A percentile compares a stretch with the other conserved stretches of the same genome.
Conservation (phyloP, 345 rosid species). For the Murraya paniculata region DNA sequence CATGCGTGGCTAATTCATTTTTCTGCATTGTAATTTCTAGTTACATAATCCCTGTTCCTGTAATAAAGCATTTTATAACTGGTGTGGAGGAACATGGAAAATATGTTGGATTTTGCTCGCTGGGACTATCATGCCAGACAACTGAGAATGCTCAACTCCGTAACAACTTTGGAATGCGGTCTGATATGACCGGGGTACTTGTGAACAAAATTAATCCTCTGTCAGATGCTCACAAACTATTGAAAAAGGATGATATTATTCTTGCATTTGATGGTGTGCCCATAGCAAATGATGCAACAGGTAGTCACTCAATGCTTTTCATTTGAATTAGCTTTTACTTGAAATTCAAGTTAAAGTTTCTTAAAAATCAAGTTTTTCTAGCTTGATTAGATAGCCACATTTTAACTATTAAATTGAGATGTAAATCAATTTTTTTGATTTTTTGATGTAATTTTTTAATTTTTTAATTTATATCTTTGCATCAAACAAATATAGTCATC, state of each 20-base stretch:
- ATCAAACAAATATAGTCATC: too few relatives aligned
- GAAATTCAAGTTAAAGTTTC: neutral
- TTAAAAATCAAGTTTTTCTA: neutral
- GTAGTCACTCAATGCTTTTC: constrained; percentile 31
- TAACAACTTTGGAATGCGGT: constrained; percentile 50
- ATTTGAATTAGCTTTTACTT: neutral
- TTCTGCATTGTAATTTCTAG: constrained; percentile 38
- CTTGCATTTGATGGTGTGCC: constrained; percentile 75
- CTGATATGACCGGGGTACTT: constrained; percentile 80
- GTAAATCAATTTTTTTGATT: neutral
- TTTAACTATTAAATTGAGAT: neutral
- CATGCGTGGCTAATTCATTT: neutral
- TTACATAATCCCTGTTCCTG: constrained; percentile 83
- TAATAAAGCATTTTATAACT: constrained; percentile 71
- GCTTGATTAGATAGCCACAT: neutral
- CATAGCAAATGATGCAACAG: constrained; percentile 90
- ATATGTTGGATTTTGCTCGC: constrained; percentile 75
- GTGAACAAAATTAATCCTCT: constrained; percentile 80
- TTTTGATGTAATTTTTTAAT: too few relatives aligned
- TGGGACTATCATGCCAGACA: constrained; percentile 83
- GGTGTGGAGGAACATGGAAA: constrained; percentile 71
- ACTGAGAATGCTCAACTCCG: constrained; percentile 82
- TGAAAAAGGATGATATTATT: constrained; percentile 77
- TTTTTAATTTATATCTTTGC: too few relatives aligned
- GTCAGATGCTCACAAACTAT: constrained; percentile 49